Conservation (phyloP, 768 basidiomycete species). For the Phanerochaete sordida region DNA sequence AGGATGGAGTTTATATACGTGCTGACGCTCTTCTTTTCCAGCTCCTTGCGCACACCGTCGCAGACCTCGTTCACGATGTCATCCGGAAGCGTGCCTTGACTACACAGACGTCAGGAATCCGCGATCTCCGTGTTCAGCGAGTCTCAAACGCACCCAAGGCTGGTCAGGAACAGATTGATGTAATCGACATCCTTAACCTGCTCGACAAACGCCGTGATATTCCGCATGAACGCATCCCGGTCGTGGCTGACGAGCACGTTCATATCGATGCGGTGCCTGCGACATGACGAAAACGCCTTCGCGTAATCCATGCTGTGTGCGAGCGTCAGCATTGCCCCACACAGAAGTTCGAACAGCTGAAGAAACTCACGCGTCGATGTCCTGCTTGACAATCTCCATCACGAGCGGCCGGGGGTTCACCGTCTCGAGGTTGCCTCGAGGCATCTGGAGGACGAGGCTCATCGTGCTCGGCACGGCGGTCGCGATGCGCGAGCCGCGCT, state of each 20-base stretch:
- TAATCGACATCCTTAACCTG: constrained; percentile 90
- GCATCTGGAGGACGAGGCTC: constrained; percentile 95
- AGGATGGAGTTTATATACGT: constrained; percentile 89
- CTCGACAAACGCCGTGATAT: constrained; percentile 67
- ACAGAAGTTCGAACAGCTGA: neutral
- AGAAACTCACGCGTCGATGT: constrained; percentile 64
- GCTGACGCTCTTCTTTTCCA: constrained; percentile 68
- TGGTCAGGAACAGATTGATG: constrained; percentile 88
- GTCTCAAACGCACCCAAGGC: constrained; percentile 57
- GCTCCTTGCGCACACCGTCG: constrained; percentile 66
- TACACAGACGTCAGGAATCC: constrained; percentile 29
- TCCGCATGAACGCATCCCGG: constrained; percentile 57
- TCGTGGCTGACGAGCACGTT: constrained; percentile 85
- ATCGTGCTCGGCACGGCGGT: constrained; percentile 83
- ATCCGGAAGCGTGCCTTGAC: constrained; percentile 56
- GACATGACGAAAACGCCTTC: constrained; percentile 86
- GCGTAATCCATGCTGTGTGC: constrained; percentile 71
- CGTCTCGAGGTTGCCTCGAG: constrained; percentile 93
- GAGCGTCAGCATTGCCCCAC: too few species aligned
- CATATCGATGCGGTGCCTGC: constrained; percentile 92
- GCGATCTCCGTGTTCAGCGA: too few species aligned
- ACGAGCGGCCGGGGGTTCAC: constrained; percentile 92
- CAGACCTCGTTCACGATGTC: constrained; percentile 67
- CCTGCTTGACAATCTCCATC: constrained; percentile 74
- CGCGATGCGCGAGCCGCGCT: constrained; percentile 88